Evolutionary conservation across 495 filamentous ascomycete species (phyloP), one percentile per base, ranked within the genome.

Genomic region (Chlorociboria aeruginascens): DNA sequence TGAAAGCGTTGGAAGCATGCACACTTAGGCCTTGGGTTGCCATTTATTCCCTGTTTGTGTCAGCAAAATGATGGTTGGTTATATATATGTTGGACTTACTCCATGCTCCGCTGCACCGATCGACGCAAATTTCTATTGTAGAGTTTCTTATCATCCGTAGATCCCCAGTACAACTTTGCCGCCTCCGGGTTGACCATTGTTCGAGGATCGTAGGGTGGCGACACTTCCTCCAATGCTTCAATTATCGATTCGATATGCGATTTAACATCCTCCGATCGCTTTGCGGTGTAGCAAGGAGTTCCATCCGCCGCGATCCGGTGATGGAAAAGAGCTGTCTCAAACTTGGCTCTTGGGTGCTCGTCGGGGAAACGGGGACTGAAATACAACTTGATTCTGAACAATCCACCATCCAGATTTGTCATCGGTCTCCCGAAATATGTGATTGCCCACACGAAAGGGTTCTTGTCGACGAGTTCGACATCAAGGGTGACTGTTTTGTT

Each of bases 381-480:
- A 55, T 69, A 72, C 29, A 97, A 71, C 54, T 72, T 81, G 57
- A 96, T 81, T 45, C 73, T 74, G 67, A 96, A 89, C 45, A 97
- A 72, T 6, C 92, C 92, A 6, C 92, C 92, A 50, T 97, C 93
- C 4, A 95, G 74, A 53, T 89, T 85, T 0, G 90, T 94, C 84
- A 92, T 93, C 1, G 90, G 86, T 42, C 83, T 78, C 32, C 92
- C 92, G 58, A 95, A 92, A 62, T 94, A 89, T 0, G 84, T 89
- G 43, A 81, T 50, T 6, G 65, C 44, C 78, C 78, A 81, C 33
- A 76, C 65, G 35, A 81, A 87, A 1, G 83, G 83, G 53, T 86
- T 88, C n/a, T 70, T 72, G 50, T 73, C 76, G 7, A 79, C 75
- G 8, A 98, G 68, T 40, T 81, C 77, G 41, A 97, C 61, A 56